These are phyloP conservation scores for Fusarium pseudograminearum DNA, from an alignment of 2,329 filamentous ascomycete genomes.

Conservation along the genomic window DNA sequence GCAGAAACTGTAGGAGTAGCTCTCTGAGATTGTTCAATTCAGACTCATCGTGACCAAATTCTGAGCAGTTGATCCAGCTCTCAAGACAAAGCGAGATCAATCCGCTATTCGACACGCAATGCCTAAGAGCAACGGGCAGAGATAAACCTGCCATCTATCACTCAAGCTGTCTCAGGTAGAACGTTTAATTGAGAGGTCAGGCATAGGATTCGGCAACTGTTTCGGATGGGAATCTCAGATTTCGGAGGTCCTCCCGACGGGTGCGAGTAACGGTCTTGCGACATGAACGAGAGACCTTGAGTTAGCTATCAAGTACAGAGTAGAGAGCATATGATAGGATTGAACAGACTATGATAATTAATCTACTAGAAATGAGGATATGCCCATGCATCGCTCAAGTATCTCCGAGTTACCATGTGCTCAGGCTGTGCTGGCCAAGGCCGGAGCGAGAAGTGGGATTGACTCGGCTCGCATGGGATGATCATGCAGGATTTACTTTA, in stretches of 20 bases:
- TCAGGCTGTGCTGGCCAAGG: neutral
- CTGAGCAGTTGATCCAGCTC: no score
- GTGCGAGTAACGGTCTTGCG: slow-evolving; percentile 14
- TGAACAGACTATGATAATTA: accelerated
- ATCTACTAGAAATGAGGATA: neutral
- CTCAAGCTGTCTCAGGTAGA: neutral
- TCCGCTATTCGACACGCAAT: neutral
- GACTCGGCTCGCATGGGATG: neutral
- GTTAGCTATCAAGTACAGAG: neutral
- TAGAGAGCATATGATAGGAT: neutral
- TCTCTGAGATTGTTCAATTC: no score
- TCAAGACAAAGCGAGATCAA: no score
- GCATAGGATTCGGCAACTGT: slow-evolving; percentile 26
- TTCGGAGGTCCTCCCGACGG: slow-evolving; percentile 14
- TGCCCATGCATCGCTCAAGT: neutral
- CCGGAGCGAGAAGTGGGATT: neutral
- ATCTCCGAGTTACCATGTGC: neutral
- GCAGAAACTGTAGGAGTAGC: neutral
- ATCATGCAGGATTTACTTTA: neutral
- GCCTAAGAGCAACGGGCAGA: neutral
- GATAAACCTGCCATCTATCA: neutral
- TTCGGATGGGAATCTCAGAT: slow-evolving; percentile 39
- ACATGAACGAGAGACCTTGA: neutral
- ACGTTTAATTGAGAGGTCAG: slow-evolving; percentile 10
- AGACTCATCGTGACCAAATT: neutral